Conservation (phyloP, 1,139 yeast genomes). For the Geotrichum aggregatum region DNA sequence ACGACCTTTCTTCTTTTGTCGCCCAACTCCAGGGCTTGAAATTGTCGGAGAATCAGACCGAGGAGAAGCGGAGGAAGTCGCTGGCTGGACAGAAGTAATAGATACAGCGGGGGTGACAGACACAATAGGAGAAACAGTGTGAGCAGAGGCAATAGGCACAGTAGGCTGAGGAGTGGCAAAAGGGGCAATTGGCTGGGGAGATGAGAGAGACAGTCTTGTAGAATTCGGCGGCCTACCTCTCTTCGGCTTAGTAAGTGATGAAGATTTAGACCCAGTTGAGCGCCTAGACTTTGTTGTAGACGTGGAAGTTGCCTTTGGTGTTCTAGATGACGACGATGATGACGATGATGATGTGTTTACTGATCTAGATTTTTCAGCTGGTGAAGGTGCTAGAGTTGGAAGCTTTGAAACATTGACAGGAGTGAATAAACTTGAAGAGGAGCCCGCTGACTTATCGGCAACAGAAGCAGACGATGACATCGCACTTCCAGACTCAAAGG, state of each 20-base stretch:
- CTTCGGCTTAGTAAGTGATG: constrained; percentile 5
- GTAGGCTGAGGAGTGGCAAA: no score
- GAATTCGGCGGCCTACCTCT: constrained; percentile 18
- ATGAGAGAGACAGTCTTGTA: constrained; percentile 3
- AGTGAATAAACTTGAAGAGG: neutral
- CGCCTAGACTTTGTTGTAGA: no score
- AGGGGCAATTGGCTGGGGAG: constrained; percentile 18
- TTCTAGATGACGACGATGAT: neutral
- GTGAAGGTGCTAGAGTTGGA: no score
- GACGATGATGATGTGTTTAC: neutral
- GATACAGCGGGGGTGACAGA: neutral
- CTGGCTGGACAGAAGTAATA: neutral
- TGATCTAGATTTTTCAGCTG: no score
- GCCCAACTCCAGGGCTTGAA: neutral
- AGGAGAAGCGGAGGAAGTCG: neutral
- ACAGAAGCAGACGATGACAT: neutral
- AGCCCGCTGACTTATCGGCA: neutral
- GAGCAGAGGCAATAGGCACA: neutral
- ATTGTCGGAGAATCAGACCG: neutral
- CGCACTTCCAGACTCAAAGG: no score
- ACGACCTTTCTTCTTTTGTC: neutral
- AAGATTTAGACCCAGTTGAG: no score
- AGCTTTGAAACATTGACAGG: neutral
- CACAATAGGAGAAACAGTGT: neutral
- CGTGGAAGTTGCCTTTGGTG: neutral